These are phyloP conservation scores for Sporothrix brasiliensis DNA, from an alignment of 2,329 filamentous ascomycete genomes.

Conservation along the genomic window DNA sequence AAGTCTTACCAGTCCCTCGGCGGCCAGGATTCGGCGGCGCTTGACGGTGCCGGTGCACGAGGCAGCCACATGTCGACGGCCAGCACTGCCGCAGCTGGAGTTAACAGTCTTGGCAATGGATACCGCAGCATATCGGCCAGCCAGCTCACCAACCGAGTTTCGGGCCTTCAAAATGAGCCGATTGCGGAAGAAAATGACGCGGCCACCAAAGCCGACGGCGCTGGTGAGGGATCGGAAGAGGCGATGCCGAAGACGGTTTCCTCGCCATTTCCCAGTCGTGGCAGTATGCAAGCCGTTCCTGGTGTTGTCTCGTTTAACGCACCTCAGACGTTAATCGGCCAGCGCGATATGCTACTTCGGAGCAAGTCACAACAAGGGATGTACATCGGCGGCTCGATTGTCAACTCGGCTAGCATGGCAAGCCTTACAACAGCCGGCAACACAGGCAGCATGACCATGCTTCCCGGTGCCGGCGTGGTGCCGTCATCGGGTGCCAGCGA, in stretches of 20 bases:
- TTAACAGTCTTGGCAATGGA: constrained; percentile 24
- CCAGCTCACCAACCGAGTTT: constrained; percentile 37
- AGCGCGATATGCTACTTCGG: constrained; percentile 58
- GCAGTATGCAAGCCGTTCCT: constrained; percentile 44
- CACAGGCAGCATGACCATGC: constrained; percentile 48
- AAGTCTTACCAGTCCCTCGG: constrained; percentile 35
- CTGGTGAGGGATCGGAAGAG: background rate
- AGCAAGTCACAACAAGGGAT: constrained; percentile 53
- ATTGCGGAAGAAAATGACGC: constrained; percentile 50
- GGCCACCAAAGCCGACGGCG: constrained; percentile 14
- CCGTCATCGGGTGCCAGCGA: constrained; percentile 26
- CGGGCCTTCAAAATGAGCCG: constrained; percentile 43
- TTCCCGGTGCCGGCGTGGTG: constrained; percentile 38
- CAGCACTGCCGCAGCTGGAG: background rate
- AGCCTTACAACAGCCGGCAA: constrained; percentile 22
- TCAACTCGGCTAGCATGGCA: constrained; percentile 31
- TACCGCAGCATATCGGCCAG: constrained; percentile 38
- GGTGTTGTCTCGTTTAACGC: constrained; percentile 56
- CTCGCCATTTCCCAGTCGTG: constrained; percentile 20
- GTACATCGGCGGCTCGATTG: constrained; percentile 38
- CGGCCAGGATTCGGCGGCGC: constrained; percentile 2
- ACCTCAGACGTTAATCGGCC: constrained; percentile 59
- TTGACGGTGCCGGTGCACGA: background rate
- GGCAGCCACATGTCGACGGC: constrained; percentile 29
- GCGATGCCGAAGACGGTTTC: background rate